Conservation (phyloP, 2,329 filamentous ascomycete genomes). For the Rutstroemia sp. region DNA sequence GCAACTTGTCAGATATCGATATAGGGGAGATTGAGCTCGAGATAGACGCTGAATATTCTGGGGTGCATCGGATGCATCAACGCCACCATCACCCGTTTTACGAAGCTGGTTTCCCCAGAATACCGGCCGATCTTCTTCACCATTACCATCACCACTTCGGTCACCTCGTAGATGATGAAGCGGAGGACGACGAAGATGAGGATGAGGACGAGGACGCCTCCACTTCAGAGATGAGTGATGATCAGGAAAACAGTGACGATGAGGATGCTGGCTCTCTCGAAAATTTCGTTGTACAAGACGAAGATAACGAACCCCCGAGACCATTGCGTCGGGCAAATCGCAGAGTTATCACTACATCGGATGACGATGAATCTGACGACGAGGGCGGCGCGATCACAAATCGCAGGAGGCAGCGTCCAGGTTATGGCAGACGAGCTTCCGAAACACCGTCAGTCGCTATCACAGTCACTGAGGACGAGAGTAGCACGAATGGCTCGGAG, state of each 20-base stretch:
- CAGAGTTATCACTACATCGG: constrained; percentile 19
- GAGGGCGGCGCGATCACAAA: constrained; percentile 26
- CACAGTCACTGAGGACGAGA: constrained; percentile 15
- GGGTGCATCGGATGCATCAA: not conserved
- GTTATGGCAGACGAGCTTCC: constrained; percentile 5
- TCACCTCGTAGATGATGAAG: not conserved
- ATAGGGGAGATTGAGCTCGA: constrained; percentile 20
- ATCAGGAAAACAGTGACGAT: constrained; percentile 14
- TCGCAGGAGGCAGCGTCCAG: constrained; percentile 16
- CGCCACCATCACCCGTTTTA: not conserved
- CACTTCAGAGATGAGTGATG: not conserved
- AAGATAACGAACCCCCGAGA: constrained; percentile 14
- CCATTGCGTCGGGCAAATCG: not conserved
- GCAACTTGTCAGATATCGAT: constrained; percentile 12
- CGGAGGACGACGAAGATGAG: constrained; percentile 1
- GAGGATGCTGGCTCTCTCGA: constrained; percentile 25
- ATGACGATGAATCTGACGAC: constrained; percentile 21
- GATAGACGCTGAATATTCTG: constrained; percentile 6
- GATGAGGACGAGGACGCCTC: constrained; percentile 6
- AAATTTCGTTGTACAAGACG: constrained; percentile 26
- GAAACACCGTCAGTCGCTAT: constrained; percentile 15
- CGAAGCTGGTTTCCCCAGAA: not conserved
- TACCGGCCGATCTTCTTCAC: not conserved
- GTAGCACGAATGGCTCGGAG: constrained; percentile 22
- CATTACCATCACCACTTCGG: constrained; percentile 9